Conservation (phyloP, 257 asterid genomes). For the Nicotiana sylvestris region DNA sequence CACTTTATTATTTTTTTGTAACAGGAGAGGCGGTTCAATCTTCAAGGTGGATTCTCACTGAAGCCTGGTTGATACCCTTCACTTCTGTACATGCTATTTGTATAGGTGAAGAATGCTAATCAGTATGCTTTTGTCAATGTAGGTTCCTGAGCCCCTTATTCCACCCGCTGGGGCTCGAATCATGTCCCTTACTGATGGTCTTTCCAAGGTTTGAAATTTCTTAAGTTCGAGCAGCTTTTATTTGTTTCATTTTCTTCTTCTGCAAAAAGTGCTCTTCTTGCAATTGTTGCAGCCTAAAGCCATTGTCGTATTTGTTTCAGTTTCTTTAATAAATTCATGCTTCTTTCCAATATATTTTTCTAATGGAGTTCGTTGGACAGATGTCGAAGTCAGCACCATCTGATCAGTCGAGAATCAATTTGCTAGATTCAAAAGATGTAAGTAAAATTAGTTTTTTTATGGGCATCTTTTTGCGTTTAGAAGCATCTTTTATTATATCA, state of each 20-base stretch:
- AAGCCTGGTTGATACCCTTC: conserved; percentile 20
- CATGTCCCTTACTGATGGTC: conserved; percentile 98
- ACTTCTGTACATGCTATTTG: not conserved
- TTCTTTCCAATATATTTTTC: conserved; percentile 4
- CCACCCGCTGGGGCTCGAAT: conserved; percentile 99
- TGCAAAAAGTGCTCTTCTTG: not conserved
- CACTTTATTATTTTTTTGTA: conserved; percentile 15
- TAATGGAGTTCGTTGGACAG: conserved; percentile 34
- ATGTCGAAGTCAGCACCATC: conserved; percentile 99
- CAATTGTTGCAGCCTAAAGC: not conserved
- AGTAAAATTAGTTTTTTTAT: conserved; percentile 27
- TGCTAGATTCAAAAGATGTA: conserved; percentile 90
- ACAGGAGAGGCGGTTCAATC: conserved; percentile 85
- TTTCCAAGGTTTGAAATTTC: conserved; percentile 66
- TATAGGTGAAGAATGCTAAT: conserved; percentile 20
- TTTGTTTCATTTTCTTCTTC: not conserved
- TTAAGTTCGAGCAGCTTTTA: conserved; percentile 18
- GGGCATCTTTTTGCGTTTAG: not conserved
- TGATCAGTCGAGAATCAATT: conserved; percentile 88
- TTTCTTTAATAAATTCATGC: not conserved
- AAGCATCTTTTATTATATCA: not conserved
- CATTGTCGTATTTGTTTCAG: not conserved
- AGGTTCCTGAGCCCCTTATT: conserved; percentile 96
- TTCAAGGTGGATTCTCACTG: conserved; percentile 63
- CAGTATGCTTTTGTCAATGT: conserved; percentile 24